Conservation (phyloP, 1,139 yeast genomes). For the Arxiozyma bovina region DNA sequence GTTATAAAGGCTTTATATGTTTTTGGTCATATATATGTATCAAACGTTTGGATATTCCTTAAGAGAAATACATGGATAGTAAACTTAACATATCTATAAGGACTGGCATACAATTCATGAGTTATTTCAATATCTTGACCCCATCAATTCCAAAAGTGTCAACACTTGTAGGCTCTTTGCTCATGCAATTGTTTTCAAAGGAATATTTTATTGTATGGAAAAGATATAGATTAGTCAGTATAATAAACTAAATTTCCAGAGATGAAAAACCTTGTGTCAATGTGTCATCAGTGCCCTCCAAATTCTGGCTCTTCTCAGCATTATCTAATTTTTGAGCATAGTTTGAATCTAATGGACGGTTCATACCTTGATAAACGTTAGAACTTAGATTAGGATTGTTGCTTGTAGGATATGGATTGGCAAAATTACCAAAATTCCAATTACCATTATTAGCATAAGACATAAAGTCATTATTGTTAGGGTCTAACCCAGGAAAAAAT, state of each 20-base stretch:
- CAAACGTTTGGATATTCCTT: not conserved
- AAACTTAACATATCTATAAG: too few species aligned
- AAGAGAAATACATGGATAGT: not conserved
- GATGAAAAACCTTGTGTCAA: constrained; percentile 5
- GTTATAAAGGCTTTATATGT: too few species aligned
- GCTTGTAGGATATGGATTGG: not conserved
- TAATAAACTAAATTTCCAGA: constrained; percentile 4
- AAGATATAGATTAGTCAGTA: not conserved
- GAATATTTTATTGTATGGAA: not conserved
- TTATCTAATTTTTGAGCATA: constrained; percentile 11
- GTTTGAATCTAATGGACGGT: constrained; percentile 8
- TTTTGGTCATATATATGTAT: too few species aligned
- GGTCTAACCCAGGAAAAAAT: constrained; percentile 20
- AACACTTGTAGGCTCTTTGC: not conserved
- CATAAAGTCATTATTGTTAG: constrained; percentile 26
- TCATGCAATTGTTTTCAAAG: not conserved
- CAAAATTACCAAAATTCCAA: constrained; percentile 18
- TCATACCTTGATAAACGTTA: constrained; percentile 8
- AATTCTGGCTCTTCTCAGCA: constrained; percentile 1
- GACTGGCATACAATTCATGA: too few species aligned
- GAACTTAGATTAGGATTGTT: not conserved
- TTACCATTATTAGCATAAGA: constrained; percentile 28
- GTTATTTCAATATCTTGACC: not conserved
- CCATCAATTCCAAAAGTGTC: not conserved
- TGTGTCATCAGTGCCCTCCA: not conserved